Evolutionary conservation across 768 basidiomycete genomes (phyloP), one percentile per base, ranked within the genome.

Genomic region (Pholiota microspora): DNA sequence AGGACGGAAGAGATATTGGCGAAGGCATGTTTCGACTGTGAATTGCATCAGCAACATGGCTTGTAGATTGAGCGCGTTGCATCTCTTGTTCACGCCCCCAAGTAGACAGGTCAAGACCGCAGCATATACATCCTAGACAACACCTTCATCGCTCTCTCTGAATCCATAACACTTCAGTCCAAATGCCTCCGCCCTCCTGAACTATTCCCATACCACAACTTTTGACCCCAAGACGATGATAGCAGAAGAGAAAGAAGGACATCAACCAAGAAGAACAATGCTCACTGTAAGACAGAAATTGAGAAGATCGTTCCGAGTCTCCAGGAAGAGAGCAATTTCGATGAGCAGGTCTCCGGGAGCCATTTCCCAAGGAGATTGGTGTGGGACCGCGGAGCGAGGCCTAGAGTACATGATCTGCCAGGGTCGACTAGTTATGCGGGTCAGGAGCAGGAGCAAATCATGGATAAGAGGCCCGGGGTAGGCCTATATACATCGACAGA

Each of bases 261-360:
- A 25, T 31, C 23, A 13, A n/a, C 2, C 16, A 28, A 28, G n/a
- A 31, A 23, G 29, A 49, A 46, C 27, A 36, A 21, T 36, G 75
- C 87, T 67, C 61, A 80, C 88, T 53, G 83, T 80, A 53, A 85
- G 71, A 49, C 77, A 79, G 32, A 90, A 74, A 59, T 76, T 81
- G 38, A 88, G 71, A 16, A 86, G 53, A 65, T 89, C 85, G 3
- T 72, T 63, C 42, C 75, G 78, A 29, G 72, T 76, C 32, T 80
- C 72, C 38, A 89, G 67, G 62, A 77, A 76, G 23, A 67, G 66
- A 0, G 86, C 81, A 47, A 90, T 78, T 65, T 89, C 86, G 40
- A 88, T 78, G 38, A 89, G 73, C 42, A 90, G 65, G 66, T 91
- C 89, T 28, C 74, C 75, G 0, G 88, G 88, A 36, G 58, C 56